Evolutionary conservation across 208 protist species (phyloP).

Genomic region (Acanthamoeba castellanii): DNA sequence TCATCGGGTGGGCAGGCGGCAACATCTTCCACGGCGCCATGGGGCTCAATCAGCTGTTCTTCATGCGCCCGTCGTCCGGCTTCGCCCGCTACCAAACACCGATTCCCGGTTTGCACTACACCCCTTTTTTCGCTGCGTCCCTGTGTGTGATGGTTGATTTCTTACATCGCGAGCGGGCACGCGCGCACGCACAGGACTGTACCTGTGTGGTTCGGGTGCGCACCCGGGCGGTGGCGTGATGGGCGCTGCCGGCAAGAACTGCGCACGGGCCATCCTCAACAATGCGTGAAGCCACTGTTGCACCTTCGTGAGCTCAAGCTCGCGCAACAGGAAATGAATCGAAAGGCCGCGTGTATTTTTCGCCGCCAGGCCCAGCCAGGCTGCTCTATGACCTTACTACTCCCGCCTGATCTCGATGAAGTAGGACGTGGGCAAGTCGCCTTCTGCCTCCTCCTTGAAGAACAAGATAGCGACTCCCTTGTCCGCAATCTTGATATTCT

Average conservation of each 20-base stretch:
- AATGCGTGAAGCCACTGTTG: background rate
- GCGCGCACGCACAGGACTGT: conserved; percentile 72
- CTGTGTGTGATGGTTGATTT: background rate
- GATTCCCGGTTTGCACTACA: background rate
- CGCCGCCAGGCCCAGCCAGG: background rate
- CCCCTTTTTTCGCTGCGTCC: background rate
- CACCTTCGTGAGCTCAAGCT: background rate
- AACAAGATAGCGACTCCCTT: background rate
- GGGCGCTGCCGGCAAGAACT: conserved; percentile 81
- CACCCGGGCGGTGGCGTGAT: conserved; percentile 89
- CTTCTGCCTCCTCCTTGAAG: conserved; percentile 18
- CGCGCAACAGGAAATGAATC: too few relatives aligned
- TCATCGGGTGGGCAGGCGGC: conserved; percentile 55
- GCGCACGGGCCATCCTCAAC: conserved; percentile 49
- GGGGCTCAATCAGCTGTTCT: conserved; percentile 84
- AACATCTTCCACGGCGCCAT: conserved; percentile 89
- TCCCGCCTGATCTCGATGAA: conserved; percentile 46
- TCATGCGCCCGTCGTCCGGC: conserved; percentile 75
- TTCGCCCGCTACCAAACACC: conserved; percentile 66
- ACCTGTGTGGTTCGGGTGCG: conserved; percentile 79
- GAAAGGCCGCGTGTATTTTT: too few relatives aligned
- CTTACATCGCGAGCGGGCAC: background rate
- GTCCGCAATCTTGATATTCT: background rate
- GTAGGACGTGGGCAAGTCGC: background rate
- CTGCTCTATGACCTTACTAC: background rate